Conservation (phyloP, 345 rosid genomes). For the Syzygium grande region DNA sequence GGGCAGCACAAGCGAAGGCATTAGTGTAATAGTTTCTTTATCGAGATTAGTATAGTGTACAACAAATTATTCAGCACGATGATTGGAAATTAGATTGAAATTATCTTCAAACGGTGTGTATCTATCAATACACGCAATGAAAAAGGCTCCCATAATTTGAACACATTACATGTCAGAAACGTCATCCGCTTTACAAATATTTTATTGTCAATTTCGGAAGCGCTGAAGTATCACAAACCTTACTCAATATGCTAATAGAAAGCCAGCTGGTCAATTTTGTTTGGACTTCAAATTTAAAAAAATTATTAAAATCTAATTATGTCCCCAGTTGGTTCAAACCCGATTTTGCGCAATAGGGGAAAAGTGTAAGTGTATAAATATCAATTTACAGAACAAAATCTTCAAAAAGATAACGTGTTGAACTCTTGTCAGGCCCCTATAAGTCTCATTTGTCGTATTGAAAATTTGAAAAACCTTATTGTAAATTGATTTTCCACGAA, state of each 20-base stretch:
- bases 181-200: neutral
- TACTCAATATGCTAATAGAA: neutral
- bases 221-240: neutral
- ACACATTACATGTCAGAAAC: neutral
- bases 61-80: neutral
- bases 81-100: neutral
- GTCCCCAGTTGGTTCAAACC: neutral
- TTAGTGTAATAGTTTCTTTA: neutral
- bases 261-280: neutral
- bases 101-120: neutral
- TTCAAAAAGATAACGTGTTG: too few relatives aligned
- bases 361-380: neutral
- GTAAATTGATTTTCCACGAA: neutral
- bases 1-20: neutral
- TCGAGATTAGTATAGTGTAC: neutral
- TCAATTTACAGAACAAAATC: too few relatives aligned
- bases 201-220: neutral
- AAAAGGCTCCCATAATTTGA: neutral
- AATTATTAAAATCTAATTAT: neutral
- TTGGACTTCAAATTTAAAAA: neutral
- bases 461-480: neutral
- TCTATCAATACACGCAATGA: neutral
- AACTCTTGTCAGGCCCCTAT: neutral
- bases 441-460: neutral
- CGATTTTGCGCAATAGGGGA: neutral